Evolutionary conservation across 768 basidiomycete species (phyloP), one percentile per base, ranked within the genome.

Genomic region (Leccinum subgranulosum): DNA sequence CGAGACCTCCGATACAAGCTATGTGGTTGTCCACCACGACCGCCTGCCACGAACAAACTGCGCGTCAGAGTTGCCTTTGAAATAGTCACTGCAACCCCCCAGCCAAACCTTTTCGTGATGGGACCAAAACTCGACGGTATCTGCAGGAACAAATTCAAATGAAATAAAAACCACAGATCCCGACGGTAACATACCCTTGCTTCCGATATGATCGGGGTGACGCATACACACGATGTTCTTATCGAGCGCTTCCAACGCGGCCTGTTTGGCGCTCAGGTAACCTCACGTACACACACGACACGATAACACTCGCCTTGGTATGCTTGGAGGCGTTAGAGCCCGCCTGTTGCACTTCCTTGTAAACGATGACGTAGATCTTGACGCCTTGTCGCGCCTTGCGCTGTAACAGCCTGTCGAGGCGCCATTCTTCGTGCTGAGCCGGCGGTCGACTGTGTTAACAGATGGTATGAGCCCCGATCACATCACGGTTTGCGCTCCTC

Each of bases 291-390:
- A 31, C 15, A 31, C 15, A 39, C 4, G 4, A 17, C 6, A 10
- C 10, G 25, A 23, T 14, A 48, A n/a, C 14, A 52, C 71, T 56
- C 28, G 74, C 80, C 75, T 94, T 95, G 55, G 94, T 94, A 68
- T 95, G 92, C 64, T 85, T 83, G 0, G 91, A 92, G 55, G 82
- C 84, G 86, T 96, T 88, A 12, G 79, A 76, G 94, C 97, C 97
- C 1, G 93, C 94, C 76, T 91, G 87, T 1, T 90, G 88, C 55
- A 98, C 88, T 79, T 97, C 95, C 73, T 98, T 98, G 80, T 98
- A 98, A 3, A 98, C 92, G 59, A 94, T 79, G 46, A 98, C 83
- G 72, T 94, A 90, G 45, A 99, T 75, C 72, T 87, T 92, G 56
- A 98, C 97, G 21, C 96, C 97, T 65, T 96, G 77, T 67, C 92